Evolutionary conservation across 805 yeast genomes (phyloP), one percentile per base, ranked within the genome.

Genomic region (Wickerhamomyces canadensis): DNA sequence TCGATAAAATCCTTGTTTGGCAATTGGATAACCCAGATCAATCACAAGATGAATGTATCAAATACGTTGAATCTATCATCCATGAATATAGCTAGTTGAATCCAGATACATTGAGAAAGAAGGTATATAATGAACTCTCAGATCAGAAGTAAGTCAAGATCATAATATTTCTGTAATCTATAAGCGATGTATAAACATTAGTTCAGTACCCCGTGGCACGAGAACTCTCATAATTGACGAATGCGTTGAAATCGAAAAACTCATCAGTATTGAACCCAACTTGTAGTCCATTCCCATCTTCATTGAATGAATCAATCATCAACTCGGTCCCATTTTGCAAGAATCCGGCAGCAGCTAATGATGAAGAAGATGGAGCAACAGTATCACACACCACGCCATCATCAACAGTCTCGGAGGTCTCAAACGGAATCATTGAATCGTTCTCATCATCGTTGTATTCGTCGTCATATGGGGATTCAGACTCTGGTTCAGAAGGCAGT

Each of bases 21-120:
- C 96, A 89, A 61, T 63, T 89, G 37, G 88, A 81, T 45, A 59
- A 87, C 49, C 95, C 95, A 1, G 54, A 50, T 0, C 69, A 68
- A 8, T 55, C 68, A 0, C 65, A 62, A 34, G 76, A 71, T 2
- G 83, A 83, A 19, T 72, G 87, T 54, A 42, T 80, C 30, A 70
- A 62, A 13, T 73, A 48, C 43, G 43, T 64, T 14, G 57, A 54
- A 38, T 33, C 42, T 2, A 49, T 54, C 16, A 31, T 60, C 13
- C 40, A 36, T 23, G 16, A 23, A 32, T 30, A 28, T n/a, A n/a
- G n/a, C n/a, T n/a, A n/a, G n/a, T n/a, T n/a, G n/a, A n/a, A n/a
- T n/a, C n/a, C n/a, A n/a, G n/a, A n/a, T n/a, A n/a, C n/a, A n/a
- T n/a, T n/a, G n/a, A n/a, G n/a, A n/a, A n/a, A n/a, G n/a, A n/a